Percentiles rank a stretch among this genome's conserved stretches.
Conservation (phyloP, 768 basidiomycete species). For the Paxillus involutus region DNA sequence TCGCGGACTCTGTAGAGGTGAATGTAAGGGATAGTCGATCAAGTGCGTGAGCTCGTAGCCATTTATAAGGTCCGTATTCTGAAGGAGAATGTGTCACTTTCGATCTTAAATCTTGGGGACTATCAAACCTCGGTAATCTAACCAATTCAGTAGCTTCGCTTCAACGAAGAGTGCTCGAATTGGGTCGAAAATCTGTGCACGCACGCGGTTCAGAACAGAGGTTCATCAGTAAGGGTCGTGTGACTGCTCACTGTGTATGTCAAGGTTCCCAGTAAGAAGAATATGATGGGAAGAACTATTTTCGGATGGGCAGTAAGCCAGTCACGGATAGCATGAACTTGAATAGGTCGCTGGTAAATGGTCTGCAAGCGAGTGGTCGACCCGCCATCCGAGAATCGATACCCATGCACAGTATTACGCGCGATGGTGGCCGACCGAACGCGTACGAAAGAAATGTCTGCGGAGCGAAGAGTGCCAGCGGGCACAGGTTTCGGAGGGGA, state of each 20-base stretch:
- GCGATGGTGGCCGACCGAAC: slow-evolving; percentile 76
- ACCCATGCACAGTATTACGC: slow-evolving; percentile 77
- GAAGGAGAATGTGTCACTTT: slow-evolving; percentile 8
- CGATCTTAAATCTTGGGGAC: background rate
- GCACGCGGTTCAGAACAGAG: background rate
- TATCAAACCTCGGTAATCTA: slow-evolving; percentile 67
- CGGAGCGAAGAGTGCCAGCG: slow-evolving; percentile 64
- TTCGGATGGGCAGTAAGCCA: slow-evolving; percentile 89
- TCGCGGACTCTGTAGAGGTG: slow-evolving; percentile 14
- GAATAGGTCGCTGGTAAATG: slow-evolving; percentile 62
- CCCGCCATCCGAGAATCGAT: slow-evolving; percentile 34
- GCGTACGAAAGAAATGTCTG: slow-evolving; percentile 60
- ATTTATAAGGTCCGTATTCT: slow-evolving; percentile 78
- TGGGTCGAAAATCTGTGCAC: slow-evolving; percentile 82
- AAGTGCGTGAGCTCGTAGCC: slow-evolving; percentile 65
- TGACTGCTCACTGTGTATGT: slow-evolving; percentile 72
- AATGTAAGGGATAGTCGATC: slow-evolving; percentile 42
- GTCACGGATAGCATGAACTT: slow-evolving; percentile 64
- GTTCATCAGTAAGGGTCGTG: background rate
- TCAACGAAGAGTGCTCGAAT: slow-evolving; percentile 83
- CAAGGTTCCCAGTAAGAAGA: slow-evolving; percentile 87
- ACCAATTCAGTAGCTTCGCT: slow-evolving; percentile 80
- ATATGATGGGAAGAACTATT: slow-evolving; percentile 74
- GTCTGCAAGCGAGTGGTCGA: slow-evolving; percentile 49
- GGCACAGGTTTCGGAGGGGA: slow-evolving; percentile 57